A percentile compares a stretch with the other conserved stretches of the same genome.
phyloP scores from a whole-genome alignment of 2,329 filamentous ascomycete species.

The Exutisphaerella laricina region DNA sequence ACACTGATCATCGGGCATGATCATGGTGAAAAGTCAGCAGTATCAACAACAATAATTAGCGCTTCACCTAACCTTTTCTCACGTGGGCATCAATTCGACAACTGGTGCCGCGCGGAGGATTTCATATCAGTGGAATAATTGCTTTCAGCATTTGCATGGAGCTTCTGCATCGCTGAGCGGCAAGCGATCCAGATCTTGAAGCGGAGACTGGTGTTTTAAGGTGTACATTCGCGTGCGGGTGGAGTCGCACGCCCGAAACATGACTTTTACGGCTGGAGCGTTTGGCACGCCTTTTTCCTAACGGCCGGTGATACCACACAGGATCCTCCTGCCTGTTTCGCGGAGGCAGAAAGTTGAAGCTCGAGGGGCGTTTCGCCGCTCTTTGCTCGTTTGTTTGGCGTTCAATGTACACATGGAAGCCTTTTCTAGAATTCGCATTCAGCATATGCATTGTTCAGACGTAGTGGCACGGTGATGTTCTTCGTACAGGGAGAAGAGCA shows the following conservation, averaged over 20 bases:
- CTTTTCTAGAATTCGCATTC: conserved; percentile 7
- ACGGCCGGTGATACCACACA: conserved; percentile 24
- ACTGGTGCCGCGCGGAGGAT: conserved; percentile 11
- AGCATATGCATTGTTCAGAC: conserved; percentile 17
- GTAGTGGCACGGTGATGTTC: neutral
- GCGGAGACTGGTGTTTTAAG: conserved; percentile 11
- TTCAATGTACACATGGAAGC: neutral
- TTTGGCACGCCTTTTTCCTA: conserved; percentile 13
- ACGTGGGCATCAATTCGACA: conserved; percentile 2
- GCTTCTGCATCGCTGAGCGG: conserved; percentile 6
- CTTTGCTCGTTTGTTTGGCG: conserved; percentile 6
- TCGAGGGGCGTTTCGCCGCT: neutral
- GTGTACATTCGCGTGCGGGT: conserved; percentile 20
- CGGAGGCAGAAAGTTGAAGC: conserved; percentile 18
- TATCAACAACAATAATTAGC: conserved; percentile 20
- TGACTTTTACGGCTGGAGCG: conserved; percentile 18
- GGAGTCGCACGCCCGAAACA: conserved; percentile 15
- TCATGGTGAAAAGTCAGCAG: conserved; percentile 13
- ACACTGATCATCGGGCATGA: conserved; percentile 22
- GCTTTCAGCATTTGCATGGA: conserved; percentile 16
- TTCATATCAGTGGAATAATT: conserved; percentile 9
- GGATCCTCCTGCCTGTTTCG: conserved; percentile 8
- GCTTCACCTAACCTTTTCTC: neutral
- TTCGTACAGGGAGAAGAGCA: neutral
- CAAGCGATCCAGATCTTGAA: neutral